A percentile compares a stretch with the other conserved stretches of the same genome.
Evolutionary conservation across 306 rosid genomes (phyloP).

Genomic region (Echinosophora koreensis): DNA sequence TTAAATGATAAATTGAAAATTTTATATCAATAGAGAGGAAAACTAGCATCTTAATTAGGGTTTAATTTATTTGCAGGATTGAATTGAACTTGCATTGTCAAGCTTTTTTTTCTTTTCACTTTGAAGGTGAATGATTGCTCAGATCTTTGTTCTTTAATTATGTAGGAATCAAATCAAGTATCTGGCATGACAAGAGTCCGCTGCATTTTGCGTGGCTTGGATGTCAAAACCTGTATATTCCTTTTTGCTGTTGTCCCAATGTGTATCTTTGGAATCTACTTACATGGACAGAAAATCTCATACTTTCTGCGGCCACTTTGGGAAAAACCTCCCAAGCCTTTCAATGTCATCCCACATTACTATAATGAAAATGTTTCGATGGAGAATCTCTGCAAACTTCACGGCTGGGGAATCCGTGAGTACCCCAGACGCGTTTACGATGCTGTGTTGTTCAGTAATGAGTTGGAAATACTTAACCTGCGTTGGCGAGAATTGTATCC

Average conservation of each 20-base stretch:
- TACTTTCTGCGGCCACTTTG: conserved; percentile 87
- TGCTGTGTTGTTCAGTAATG: conserved; percentile 88
- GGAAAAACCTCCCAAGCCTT: conserved; percentile 89
- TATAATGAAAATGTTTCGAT: conserved; percentile 68
- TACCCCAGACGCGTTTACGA: conserved; percentile 87
- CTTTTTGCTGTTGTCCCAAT: conserved; percentile 70
- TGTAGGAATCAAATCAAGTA: conserved; percentile 71
- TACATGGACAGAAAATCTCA: conserved; percentile 87
- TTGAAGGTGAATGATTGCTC: background rate
- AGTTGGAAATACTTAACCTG: conserved; percentile 75
- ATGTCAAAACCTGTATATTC: conserved; percentile 67
- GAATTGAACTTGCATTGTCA: background rate
- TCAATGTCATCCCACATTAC: conserved; percentile 77
- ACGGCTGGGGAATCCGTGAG: conserved; percentile 84
- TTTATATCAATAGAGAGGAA: background rate
- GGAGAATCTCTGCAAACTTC: conserved; percentile 84
- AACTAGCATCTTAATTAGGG: background rate
- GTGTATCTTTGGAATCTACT: conserved; percentile 65
- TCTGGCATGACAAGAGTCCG: conserved; percentile 76
- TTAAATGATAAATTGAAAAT: conserved; percentile 5
- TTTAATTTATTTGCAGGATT: background rate
- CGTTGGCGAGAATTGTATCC: conserved; percentile 91
- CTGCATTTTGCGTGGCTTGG: conserved; percentile 79
- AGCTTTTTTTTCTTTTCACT: background rate
- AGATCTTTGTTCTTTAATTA: conserved; percentile 23